A percentile compares a stretch with the other conserved stretches of the same genome.
These are phyloP conservation scores for Acanthamoeba healyi DNA, from an alignment of 208 protist species.

Conservation along the genomic window DNA sequence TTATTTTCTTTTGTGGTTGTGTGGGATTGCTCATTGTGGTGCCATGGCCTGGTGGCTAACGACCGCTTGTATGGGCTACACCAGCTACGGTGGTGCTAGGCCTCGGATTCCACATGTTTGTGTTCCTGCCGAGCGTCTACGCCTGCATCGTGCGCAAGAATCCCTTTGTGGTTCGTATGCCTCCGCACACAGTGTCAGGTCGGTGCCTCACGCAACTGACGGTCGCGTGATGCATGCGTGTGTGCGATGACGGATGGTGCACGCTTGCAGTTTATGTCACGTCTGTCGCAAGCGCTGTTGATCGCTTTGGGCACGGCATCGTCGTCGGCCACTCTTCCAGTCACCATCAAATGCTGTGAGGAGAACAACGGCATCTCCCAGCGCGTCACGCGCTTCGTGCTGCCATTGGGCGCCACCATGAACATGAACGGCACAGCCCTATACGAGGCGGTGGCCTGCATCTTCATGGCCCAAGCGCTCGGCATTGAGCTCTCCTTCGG, in stretches of 20 bases:
- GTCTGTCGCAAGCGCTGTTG: constrained; percentile 39
- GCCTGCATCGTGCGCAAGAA: not conserved
- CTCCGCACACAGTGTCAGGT: not conserved
- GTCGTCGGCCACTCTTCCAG: constrained; percentile 66
- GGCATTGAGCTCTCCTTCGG: constrained; percentile 35
- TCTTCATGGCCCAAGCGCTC: constrained; percentile 81
- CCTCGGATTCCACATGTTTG: constrained; percentile 8
- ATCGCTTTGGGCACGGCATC: constrained; percentile 50
- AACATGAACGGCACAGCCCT: constrained; percentile 77
- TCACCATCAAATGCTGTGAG: constrained; percentile 67
- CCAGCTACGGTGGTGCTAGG: constrained; percentile 36
- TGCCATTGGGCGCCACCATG: constrained; percentile 62
- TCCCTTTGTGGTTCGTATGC: not conserved
- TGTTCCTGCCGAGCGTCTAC: not conserved
- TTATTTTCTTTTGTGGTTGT: not conserved
- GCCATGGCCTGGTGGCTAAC: too few relatives aligned
- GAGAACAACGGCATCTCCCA: constrained; percentile 23
- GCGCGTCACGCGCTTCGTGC: constrained; percentile 43
- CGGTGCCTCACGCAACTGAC: not conserved
- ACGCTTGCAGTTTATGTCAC: not conserved
- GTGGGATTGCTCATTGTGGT: not conserved
- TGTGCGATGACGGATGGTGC: too few relatives aligned
- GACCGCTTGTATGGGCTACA: too few relatives aligned
- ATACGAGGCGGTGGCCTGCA: constrained; percentile 78
- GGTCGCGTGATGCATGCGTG: not conserved